Evolutionary conservation across 305 asterid species (phyloP), one percentile per base, ranked within the genome.

Genomic region (Euphrasia arctica): DNA sequence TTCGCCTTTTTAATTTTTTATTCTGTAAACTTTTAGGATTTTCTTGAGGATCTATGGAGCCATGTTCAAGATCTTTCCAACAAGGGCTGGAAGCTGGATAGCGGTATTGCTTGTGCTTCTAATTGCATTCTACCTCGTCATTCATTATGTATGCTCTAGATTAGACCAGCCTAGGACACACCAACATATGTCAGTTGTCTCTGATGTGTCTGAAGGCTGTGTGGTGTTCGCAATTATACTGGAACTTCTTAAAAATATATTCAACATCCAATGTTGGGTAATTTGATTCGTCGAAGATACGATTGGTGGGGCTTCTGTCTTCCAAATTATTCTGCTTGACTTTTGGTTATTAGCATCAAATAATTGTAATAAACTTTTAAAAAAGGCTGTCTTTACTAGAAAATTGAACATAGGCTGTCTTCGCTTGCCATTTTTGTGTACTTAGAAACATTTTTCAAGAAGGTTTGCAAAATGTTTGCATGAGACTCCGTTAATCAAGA

Each of bases 21-120:
- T 13, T 69, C 43, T 73, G 14, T 72, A 56, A 54, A 73, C 64
- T 65, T 71, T 13, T 75, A 94, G 99, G 99, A 94, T 78, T 86
- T 88, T 79, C 68, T 90, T 90, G 97, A 86, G 84, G 99, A 94
- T 69, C 77, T 90, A 54, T 94, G 98, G 98, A 73, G 83, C 80
- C 78, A 93, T 62, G 72, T 94, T 72, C 98, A 80, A 78, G 95
- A 90, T 76, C 95, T 94, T 75, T 88, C 95, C 62, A 84, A 66
- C 85, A 88, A 84, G 70, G 95, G 86, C 66, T 94, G 99, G 99
- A 94, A 94, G 83, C 83, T 87, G 73, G 96, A 85, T 74, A 94
- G 96, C 65, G 98, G 99, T 94, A 94, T 31, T 74, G 72, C 67
- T 60, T 67, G 43, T 62, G 63, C 68, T 31, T 66, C 58, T 63